Evolutionary conservation across 306 rosid genomes (phyloP).

Genomic region (Heteromeles arbutifolia): DNA sequence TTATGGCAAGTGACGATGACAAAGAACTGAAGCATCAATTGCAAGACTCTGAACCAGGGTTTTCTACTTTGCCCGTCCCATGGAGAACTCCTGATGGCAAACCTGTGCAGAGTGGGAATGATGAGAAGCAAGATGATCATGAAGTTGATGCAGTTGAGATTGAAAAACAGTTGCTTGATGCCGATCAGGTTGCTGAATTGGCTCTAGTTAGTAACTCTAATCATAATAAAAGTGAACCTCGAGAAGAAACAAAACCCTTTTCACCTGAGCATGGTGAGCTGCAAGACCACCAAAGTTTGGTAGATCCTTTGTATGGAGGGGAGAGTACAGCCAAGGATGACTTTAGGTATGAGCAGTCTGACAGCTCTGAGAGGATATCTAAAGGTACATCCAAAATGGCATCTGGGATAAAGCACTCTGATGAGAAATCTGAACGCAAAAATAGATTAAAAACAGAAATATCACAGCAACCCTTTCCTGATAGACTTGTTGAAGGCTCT

Average conservation of each 20-base stretch:
- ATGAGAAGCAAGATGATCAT: slow-evolving; percentile 63
- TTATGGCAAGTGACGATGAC: slow-evolving; percentile 97
- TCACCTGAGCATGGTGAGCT: slow-evolving; percentile 49
- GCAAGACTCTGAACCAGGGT: slow-evolving; percentile 44
- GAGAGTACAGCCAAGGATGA: slow-evolving; percentile 43
- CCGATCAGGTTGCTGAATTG: slow-evolving; percentile 43
- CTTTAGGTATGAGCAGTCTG: slow-evolving; percentile 55
- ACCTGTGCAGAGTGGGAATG: slow-evolving; percentile 38
- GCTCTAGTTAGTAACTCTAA: slow-evolving; percentile 21
- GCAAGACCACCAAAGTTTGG: slow-evolving; percentile 51
- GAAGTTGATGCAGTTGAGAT: slow-evolving; percentile 64
- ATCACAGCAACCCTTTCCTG: slow-evolving; percentile 40
- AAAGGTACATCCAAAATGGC: slow-evolving; percentile 60
- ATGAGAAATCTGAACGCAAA: slow-evolving; percentile 43
- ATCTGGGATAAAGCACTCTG: slow-evolving; percentile 43
- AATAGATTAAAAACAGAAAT: slow-evolving; percentile 58
- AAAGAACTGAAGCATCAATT: slow-evolving; percentile 56
- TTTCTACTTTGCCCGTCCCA: slow-evolving; percentile 35
- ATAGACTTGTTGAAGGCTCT: slow-evolving; percentile 45
- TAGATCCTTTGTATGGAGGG: slow-evolving; percentile 63
- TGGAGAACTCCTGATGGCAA: slow-evolving; percentile 51
- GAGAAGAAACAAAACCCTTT: slow-evolving; percentile 33
- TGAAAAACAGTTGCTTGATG: slow-evolving; percentile 54
- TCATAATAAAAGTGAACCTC: slow-evolving; percentile 30
- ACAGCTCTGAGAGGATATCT: slow-evolving; percentile 55